A percentile compares a stretch with the other conserved stretches of the same genome.
phyloP scores from a whole-genome alignment of 2,329 filamentous ascomycete species.

The Ceratocystis lukuohia region DNA sequence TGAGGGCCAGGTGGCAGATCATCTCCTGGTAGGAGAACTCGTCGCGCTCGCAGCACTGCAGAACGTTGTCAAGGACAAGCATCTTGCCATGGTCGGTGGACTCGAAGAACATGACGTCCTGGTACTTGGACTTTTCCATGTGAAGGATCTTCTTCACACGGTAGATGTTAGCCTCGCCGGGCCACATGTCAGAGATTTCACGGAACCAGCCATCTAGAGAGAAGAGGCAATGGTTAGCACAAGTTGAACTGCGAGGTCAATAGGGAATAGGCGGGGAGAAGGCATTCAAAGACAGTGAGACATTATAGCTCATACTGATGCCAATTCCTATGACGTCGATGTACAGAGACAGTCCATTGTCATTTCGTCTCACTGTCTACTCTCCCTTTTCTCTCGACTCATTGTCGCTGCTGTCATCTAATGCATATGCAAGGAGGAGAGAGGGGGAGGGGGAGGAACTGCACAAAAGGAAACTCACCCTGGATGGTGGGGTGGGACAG shows the following conservation, averaged over 20 bases:
- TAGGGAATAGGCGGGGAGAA: background rate
- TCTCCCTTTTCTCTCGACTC: background rate
- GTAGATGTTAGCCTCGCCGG: constrained; percentile 96
- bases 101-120: constrained; percentile 98
- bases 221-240: constrained; percentile 13
- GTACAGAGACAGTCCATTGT: background rate
- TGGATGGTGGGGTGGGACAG: constrained; percentile 45
- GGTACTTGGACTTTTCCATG: constrained; percentile 98
- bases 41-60: constrained; percentile 95
- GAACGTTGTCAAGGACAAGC: constrained; percentile 94
- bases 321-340: background rate
- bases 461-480: constrained; percentile 31
- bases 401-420: background rate
- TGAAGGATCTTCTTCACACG: constrained; percentile 95
- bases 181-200: constrained; percentile 98
- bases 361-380: background rate
- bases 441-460: too few species aligned
- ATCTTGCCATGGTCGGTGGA: constrained; percentile 94
- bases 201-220: constrained; percentile 95
- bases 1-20: constrained; percentile 98
- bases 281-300: too few species aligned
- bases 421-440: background rate
- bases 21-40: constrained; percentile 99
- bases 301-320: background rate
- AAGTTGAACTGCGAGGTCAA: background rate